Evolutionary conservation across 257 asterid species (phyloP).

Genomic region (Nicotiana paniculata): DNA sequence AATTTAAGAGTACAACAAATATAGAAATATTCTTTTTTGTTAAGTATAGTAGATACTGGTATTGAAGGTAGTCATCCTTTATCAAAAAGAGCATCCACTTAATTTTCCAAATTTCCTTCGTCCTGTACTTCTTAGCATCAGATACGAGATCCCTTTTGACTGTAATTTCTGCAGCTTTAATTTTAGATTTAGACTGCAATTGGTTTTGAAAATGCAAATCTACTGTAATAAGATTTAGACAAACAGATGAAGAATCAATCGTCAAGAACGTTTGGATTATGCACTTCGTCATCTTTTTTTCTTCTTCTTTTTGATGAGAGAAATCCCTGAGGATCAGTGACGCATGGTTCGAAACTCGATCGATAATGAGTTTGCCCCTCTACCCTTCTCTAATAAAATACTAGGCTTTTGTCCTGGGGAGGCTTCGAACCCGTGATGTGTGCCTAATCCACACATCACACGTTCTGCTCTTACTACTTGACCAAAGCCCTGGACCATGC

Average conservation of each 20-base stretch:
- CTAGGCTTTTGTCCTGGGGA: too few relatives aligned
- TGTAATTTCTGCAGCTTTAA: not conserved
- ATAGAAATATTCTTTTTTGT: not conserved
- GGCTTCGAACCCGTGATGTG: too few relatives aligned
- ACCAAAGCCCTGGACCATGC: too few relatives aligned
- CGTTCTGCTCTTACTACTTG: too few relatives aligned
- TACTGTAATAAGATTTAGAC: not conserved
- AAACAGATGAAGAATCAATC: not conserved
- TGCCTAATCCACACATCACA: too few relatives aligned
- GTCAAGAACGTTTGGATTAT: not conserved
- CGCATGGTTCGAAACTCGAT: too few relatives aligned
- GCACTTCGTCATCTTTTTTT: not conserved
- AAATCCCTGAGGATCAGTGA: too few relatives aligned
- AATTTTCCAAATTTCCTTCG: not conserved
- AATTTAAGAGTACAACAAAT: not conserved
- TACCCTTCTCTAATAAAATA: too few relatives aligned
- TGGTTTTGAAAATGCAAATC: not conserved
- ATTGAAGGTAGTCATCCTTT: not conserved
- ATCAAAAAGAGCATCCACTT: not conserved
- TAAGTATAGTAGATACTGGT: not conserved
- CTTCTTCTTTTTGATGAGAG: too few relatives aligned
- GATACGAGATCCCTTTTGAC: not conserved
- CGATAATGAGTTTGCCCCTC: too few relatives aligned
- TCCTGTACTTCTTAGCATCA: not conserved
- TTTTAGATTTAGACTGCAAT: not conserved